Percentiles rank a stretch among this genome's conserved stretches.
Conservation (phyloP, 2,329 filamentous ascomycete genomes). For the Paraphaeosphaeria sporulosa region DNA sequence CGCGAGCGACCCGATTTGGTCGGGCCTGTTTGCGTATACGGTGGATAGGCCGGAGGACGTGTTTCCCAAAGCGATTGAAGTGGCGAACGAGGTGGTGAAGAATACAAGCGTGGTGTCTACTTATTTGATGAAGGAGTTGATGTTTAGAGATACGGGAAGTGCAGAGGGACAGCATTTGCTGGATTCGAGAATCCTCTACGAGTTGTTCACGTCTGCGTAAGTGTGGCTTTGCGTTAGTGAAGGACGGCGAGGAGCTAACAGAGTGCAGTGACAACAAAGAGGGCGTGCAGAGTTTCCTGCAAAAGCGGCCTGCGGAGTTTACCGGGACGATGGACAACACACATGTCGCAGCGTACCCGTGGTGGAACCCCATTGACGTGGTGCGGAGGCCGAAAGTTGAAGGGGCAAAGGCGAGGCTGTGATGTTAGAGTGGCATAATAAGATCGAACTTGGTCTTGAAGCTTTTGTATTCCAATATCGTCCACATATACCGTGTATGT, state of each 20-base stretch:
- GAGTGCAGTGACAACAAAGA: slow-evolving; percentile 67
- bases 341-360: slow-evolving; percentile 68
- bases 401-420: slow-evolving; percentile 41
- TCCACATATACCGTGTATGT: slow-evolving; percentile 4
- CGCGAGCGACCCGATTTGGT: slow-evolving; percentile 59
- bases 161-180: slow-evolving; percentile 75
- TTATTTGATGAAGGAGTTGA: slow-evolving; percentile 74
- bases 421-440: neutral
- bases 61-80: slow-evolving; percentile 68
- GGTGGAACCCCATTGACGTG: slow-evolving; percentile 69
- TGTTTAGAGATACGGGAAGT: slow-evolving; percentile 66
- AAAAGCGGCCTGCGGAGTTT: slow-evolving; percentile 72
- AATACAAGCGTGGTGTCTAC: slow-evolving; percentile 72
- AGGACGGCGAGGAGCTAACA: neutral
- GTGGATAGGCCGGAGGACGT: slow-evolving; percentile 66
- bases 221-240: slow-evolving; percentile 19
- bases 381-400: slow-evolving; percentile 49
- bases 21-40: slow-evolving; percentile 71
- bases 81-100: slow-evolving; percentile 71
- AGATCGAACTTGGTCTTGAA: neutral
- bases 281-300: slow-evolving; percentile 72
- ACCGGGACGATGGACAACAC: slow-evolving; percentile 67
- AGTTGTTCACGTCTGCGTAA: slow-evolving; percentile 62
- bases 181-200: slow-evolving; percentile 70
- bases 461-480: slow-evolving; percentile 7